A percentile compares a stretch with the other conserved stretches of the same genome.
These are phyloP conservation scores for Paraurostyla sp. DNA, from an alignment of 73 alveolate genomes.

Conservation along the genomic window DNA sequence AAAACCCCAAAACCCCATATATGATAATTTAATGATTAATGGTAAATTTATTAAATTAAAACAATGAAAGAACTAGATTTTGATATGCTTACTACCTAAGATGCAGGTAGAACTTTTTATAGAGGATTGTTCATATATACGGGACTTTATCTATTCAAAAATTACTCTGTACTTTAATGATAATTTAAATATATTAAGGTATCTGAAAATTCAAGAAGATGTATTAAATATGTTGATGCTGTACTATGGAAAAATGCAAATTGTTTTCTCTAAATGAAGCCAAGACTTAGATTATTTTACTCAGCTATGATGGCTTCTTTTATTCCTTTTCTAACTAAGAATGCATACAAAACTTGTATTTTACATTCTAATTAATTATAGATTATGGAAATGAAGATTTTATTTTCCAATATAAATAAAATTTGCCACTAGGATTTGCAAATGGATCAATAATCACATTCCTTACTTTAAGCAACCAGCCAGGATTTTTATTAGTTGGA, in stretches of 20 bases:
- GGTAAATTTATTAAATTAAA: too few species aligned
- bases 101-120: slow-evolving; percentile 56
- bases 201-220: background rate
- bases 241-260: slow-evolving; percentile 63
- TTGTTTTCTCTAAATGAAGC: slow-evolving; percentile 51
- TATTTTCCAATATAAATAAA: background rate
- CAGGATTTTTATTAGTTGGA: background rate
- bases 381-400: slow-evolving; percentile 16
- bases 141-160: slow-evolving; percentile 16
- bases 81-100: slow-evolving; percentile 30
- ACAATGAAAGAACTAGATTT: slow-evolving; percentile 68
- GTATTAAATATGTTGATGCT: slow-evolving; percentile 20
- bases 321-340: slow-evolving; percentile 11
- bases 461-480: background rate
- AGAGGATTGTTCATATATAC: slow-evolving; percentile 52
- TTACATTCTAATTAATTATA: background rate
- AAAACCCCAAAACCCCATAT: too few species aligned
- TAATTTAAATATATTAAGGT: slow-evolving; percentile 6
- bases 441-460: background rate
- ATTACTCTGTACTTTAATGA: background rate
- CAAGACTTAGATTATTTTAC: slow-evolving; percentile 59
- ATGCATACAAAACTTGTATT: background rate
- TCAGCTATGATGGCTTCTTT: slow-evolving; percentile 42
- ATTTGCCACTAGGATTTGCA: background rate
- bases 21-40: too few species aligned